Evolutionary conservation across 164 flowering plant genomes (phyloP).

Genomic region (Nymphaea colorata): DNA sequence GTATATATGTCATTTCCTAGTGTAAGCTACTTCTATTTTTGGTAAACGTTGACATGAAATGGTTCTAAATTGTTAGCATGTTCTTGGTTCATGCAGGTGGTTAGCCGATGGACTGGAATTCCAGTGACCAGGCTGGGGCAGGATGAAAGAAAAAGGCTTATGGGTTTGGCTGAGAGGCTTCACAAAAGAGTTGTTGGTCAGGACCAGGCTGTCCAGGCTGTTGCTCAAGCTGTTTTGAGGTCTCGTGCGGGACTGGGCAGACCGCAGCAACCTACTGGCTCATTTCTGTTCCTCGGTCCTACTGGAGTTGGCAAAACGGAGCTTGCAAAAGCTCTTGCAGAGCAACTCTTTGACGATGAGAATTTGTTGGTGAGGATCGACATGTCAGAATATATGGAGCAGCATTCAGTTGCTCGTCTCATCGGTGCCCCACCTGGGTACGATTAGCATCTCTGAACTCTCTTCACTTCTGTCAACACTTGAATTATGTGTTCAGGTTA

Average conservation of each 20-base stretch:
- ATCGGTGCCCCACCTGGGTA: conserved; percentile 99
- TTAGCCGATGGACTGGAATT: conserved; percentile 91
- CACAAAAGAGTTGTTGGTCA: conserved; percentile 88
- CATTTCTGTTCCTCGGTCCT: conserved; percentile 82
- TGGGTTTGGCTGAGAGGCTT: conserved; percentile 75
- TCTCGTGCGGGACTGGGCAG: conserved; percentile 83
- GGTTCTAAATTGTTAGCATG: neutral
- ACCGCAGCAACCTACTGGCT: conserved; percentile 81
- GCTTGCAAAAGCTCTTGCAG: conserved; percentile 91
- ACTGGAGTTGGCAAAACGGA: conserved; percentile 97
- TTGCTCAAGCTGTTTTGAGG: conserved; percentile 82
- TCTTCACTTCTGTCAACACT: neutral
- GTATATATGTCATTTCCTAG: conserved; percentile 1
- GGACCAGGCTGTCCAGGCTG: conserved; percentile 64
- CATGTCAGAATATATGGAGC: conserved; percentile 98
- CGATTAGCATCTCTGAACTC: conserved; percentile 3
- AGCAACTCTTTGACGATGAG: conserved; percentile 85
- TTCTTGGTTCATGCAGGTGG: conserved; percentile 24
- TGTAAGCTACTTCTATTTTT: too few relatives aligned
- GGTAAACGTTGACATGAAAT: neutral
- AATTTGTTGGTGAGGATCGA: conserved; percentile 69
- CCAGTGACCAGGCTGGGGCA: conserved; percentile 83
- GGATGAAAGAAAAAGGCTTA: conserved; percentile 63
- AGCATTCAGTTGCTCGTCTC: conserved; percentile 76
- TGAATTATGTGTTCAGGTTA: neutral